These are phyloP conservation scores for Parietichytrium sp. DNA, from an alignment of 108 stramenopile genomes.

Conservation along the genomic window DNA sequence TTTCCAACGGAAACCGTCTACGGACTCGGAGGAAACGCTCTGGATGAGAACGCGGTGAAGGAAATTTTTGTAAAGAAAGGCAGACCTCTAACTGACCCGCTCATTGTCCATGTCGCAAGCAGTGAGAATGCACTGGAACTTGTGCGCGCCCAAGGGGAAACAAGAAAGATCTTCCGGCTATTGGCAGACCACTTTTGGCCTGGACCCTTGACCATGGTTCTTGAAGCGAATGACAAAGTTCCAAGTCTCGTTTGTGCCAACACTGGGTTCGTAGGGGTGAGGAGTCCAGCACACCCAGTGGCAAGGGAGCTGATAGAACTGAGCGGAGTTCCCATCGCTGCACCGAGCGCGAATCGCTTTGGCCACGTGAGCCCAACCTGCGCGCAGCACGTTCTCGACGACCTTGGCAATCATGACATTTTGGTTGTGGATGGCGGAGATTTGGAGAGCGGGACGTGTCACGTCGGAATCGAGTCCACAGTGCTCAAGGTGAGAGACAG, in stretches of 20 bases:
- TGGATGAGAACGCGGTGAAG: constrained; percentile 74
- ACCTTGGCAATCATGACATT: constrained; percentile 78
- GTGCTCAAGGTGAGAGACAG: constrained; percentile 53
- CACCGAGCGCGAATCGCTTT: constrained; percentile 96
- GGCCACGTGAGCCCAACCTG: constrained; percentile 91
- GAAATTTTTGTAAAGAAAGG: constrained; percentile 87
- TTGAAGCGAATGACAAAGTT: constrained; percentile 69
- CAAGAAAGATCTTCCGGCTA: background rate
- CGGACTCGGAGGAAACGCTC: constrained; percentile 93
- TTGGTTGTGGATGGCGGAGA: constrained; percentile 50
- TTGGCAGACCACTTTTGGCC: constrained; percentile 61
- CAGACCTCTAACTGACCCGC: constrained; percentile 87
- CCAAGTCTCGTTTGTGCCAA: constrained; percentile 47
- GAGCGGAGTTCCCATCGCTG: constrained; percentile 87
- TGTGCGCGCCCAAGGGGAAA: constrained; percentile 47
- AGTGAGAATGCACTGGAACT: constrained; percentile 65
- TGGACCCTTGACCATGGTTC: constrained; percentile 86
- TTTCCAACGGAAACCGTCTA: constrained; percentile 98
- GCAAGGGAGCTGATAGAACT: constrained; percentile 74
- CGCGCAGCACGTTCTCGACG: constrained; percentile 88
- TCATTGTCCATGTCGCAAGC: constrained; percentile 86
- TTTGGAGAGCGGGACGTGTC: constrained; percentile 40
- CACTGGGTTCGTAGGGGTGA: constrained; percentile 92
- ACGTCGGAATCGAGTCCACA: constrained; percentile 68
- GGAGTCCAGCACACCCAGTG: constrained; percentile 83